Evolutionary conservation across 768 basidiomycete genomes (phyloP).

Genomic region (Ephemerocybe angulata): DNA sequence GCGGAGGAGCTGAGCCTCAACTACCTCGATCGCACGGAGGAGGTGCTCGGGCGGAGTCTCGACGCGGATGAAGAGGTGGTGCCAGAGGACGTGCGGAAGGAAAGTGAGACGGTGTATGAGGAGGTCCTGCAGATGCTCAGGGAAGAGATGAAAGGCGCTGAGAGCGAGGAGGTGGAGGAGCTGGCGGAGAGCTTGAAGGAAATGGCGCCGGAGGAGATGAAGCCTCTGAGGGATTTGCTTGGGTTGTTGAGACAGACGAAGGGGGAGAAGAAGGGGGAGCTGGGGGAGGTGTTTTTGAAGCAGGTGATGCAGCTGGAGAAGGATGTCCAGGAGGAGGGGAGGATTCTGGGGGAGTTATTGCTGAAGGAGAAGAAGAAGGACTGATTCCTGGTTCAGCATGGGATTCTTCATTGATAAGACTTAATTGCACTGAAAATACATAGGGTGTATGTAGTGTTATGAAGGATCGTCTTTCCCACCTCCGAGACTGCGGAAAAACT

Average conservation of each 20-base stretch:
- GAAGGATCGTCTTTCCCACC: constrained; percentile 10
- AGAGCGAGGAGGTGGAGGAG: neutral
- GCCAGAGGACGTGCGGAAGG: neutral
- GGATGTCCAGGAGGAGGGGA: constrained; percentile 8
- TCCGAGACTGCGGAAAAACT: constrained; percentile 80
- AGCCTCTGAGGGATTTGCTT: constrained; percentile 7
- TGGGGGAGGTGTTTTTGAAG: neutral
- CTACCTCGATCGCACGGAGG: neutral
- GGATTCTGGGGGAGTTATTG: constrained; percentile 3
- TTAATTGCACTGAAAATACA: too few species aligned
- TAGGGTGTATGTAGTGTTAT: too few species aligned
- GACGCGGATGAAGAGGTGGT: neutral
- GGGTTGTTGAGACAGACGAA: neutral
- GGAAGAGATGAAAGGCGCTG: neutral
- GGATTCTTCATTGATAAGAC: too few species aligned
- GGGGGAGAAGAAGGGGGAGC: neutral
- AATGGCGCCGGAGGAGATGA: constrained; percentile 5
- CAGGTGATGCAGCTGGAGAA: constrained; percentile 5
- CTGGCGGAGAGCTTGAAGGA: neutral
- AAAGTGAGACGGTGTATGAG: constrained; percentile 3
- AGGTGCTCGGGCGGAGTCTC: neutral
- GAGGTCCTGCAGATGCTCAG: neutral
- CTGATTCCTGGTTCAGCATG: too few species aligned
- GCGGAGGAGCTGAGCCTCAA: constrained; percentile 13
- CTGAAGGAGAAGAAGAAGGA: neutral